Base-by-base conservation (phyloP, 2,329 filamentous ascomycete genomes). In the Daldinia sp. region DNA sequence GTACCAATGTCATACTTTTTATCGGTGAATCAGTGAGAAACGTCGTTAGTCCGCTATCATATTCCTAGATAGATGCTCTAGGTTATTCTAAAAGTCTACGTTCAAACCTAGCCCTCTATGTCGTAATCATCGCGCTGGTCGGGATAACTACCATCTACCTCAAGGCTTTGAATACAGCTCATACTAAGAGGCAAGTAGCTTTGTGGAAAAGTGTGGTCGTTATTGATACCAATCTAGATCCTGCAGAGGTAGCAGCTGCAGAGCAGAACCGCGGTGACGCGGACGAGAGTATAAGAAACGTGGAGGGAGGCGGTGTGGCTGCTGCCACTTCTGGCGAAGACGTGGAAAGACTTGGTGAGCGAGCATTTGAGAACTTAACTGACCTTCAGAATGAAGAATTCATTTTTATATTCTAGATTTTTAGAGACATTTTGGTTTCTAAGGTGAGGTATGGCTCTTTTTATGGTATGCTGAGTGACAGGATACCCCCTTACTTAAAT, bases 21-120 rank as follows among this genome's bases (percentile, higher is more conserved):
- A 82, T 91, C 47, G 87, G 87, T 3, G 84, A 87, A 61, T 89
- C 84, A 52, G 83, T 83, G 1, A 89, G 88, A 4, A 91, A 91
- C 67, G 85, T 90, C 32, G 78, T 90, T 19, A 88, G 88, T 0
- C 88, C 88, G 0, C 82, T 87, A 47, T 78, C 90, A 0, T 91
- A 89, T 73, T 87, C 83, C 3, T 83, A 85, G 0, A 81, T 81
- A 0, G 84, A 88, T 58, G 82, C 82, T 4, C 86, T 86, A 0
- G 72, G 80, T 1, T 89, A 89, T 56, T 77, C 77, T 3, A 77
- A 84, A 3, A 88, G 88, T 2, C 76, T 91, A 0, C 78, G 82
- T 1, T 82, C 85, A 1, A 89, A 89, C 64, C 79, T 91, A 2
- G 79, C 80, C 10, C 80, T 91, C 56, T 90, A 90, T 73, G 77